Base-by-base conservation (phyloP, 108 stramenopile genomes). In the Skeletonema costatum region DNA sequence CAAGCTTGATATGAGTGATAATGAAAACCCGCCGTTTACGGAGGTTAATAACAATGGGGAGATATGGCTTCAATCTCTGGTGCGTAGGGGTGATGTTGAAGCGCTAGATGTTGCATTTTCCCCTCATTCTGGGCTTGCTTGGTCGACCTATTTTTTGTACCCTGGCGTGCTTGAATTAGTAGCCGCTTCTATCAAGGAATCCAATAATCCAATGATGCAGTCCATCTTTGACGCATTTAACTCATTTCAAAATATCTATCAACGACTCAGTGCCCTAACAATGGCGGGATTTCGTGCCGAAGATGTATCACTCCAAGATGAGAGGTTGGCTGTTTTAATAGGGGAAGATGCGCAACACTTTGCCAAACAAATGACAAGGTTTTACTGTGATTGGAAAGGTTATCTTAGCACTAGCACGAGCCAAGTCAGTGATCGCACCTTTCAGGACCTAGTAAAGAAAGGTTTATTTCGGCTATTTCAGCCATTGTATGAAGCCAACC, bases 41-140 rank as follows among this genome's bases (percentile, higher is more conserved):
- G 70, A 25, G 12, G 13, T 60, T n/a, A 70, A 70, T 17, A 21
- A 35, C 25, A 36, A 59, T 8, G 70, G 70, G 17, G 32, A 70
- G 59, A 19, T 36, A 3, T 70, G 70, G 70, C 70, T 70, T 60
- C 41, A 70, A 33, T 32, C 56, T 33, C 21, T 70, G 36, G 70
- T 70, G 17, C 32, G 38, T 0, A 70, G 58, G 21, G 70, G 58
- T 4, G 58, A 70, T 17, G 38, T 44, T 8, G 60, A 36, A 70
- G 56, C 70, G 44, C 39, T 70, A 4, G 70, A 70, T 60, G n/a
- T 33, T 17, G 59, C 70, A 0, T 10, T 70, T 11, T 70, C 70
- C 29, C 30, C 36, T 38, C 5, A 41, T 17, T 5, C 1, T 14
- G 38, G 58, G 39, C 58, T 70, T 1, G 31, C 38, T 30, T 60